Conservation (phyloP, 108 stramenopile genomes). For the Cyclotella baltica region DNA sequence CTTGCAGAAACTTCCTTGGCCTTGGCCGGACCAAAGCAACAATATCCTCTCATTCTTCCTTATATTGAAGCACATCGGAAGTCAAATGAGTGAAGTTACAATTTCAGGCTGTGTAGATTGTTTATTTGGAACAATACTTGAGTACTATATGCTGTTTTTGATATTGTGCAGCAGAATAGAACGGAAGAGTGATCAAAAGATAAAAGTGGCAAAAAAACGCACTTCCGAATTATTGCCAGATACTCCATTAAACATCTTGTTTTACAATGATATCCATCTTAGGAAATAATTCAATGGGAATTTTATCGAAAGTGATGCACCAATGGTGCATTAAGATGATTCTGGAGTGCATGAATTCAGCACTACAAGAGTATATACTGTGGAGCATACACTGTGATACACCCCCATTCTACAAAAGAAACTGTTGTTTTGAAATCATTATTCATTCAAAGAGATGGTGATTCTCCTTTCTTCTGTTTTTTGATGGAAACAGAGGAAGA, state of each 20-base stretch:
- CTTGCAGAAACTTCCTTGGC: constrained; percentile 56
- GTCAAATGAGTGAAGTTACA: constrained; percentile 57
- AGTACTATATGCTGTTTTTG: constrained; percentile 72
- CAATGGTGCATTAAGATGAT: constrained; percentile 34
- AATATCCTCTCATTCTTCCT: constrained; percentile 33
- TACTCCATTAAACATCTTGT: no score
- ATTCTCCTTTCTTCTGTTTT: constrained; percentile 47
- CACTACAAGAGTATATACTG: constrained; percentile 39
- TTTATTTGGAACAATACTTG: constrained; percentile 67
- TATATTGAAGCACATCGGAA: constrained; percentile 42
- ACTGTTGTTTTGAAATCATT: constrained; percentile 50
- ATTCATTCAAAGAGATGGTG: constrained; percentile 30
- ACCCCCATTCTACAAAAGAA: constrained; percentile 29
- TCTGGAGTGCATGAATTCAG: constrained; percentile 50
- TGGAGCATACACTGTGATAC: constrained; percentile 56
- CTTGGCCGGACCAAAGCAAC: constrained; percentile 38
- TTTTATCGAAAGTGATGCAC: constrained; percentile 48
- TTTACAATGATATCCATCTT: no score
- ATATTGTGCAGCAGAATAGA: constrained; percentile 62
- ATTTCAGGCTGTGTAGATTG: constrained; percentile 68
- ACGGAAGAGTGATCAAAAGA: constrained; percentile 38
- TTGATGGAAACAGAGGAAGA: constrained; percentile 42
- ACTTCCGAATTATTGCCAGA: neutral
- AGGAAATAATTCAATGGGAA: constrained; percentile 17
- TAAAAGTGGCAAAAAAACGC: neutral